Evolutionary conservation across 202 grass and related monocot genomes (phyloP).

Genomic region (Brachypodium distachyon): DNA sequence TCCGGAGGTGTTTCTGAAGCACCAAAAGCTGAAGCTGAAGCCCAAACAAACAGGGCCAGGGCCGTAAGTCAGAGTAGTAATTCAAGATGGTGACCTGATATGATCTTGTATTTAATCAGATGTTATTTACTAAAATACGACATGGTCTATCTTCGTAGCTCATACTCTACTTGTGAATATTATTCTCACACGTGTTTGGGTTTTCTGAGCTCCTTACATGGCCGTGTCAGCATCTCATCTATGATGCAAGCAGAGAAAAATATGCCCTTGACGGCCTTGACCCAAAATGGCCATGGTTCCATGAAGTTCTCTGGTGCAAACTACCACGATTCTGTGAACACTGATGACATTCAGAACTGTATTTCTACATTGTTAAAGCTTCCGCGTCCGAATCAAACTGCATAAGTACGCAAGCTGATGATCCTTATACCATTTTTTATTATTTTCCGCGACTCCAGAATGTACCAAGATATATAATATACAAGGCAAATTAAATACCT

Average conservation of each 20-base stretch:
- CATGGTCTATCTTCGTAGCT: too few species aligned
- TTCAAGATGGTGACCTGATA: too few species aligned
- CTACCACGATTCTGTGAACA: background rate
- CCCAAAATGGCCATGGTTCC: background rate
- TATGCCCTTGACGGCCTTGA: background rate
- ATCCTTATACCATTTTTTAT: conserved; percentile 16
- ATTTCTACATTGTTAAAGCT: background rate
- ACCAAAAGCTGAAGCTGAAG: too few species aligned
- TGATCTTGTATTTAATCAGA: too few species aligned
- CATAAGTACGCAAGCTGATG: background rate
- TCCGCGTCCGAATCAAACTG: background rate
- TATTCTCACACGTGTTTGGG: too few species aligned
- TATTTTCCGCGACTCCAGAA: conserved; percentile 25
- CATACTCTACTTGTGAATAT: too few species aligned
- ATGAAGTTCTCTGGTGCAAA: background rate
- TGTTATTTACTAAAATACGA: too few species aligned
- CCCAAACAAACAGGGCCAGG: too few species aligned
- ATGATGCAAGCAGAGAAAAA: background rate
- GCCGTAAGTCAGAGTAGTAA: too few species aligned
- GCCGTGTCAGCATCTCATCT: background rate
- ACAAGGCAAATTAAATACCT: conserved; percentile 37
- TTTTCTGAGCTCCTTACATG: conserved; percentile 1
- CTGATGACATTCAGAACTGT: background rate
- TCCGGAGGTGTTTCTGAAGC: too few species aligned
- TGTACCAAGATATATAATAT: conserved; percentile 35